phyloP scores from a whole-genome alignment of 176 grass and related monocot genomes.

The Dactylis glomerata region DNA sequence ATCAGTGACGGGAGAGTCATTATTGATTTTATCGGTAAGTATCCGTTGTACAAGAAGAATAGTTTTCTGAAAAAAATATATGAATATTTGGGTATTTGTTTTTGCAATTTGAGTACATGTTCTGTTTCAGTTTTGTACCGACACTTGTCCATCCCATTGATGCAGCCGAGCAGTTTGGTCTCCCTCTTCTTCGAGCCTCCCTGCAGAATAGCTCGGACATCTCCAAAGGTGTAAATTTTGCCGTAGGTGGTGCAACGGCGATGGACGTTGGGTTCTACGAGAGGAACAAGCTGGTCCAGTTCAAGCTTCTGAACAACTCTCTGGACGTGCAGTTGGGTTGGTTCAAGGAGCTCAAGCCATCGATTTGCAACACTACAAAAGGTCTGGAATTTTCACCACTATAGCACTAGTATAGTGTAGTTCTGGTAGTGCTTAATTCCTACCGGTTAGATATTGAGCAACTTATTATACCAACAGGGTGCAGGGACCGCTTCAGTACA shows the following conservation, averaged over 20 bases:
- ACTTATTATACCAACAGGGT: neutral
- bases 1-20: slow-evolving; percentile 32
- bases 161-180: slow-evolving; percentile 36
- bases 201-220: neutral
- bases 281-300: neutral
- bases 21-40: slow-evolving; percentile 48
- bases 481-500: neutral
- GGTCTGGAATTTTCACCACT: neutral
- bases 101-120: neutral
- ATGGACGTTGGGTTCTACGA: slow-evolving; percentile 36
- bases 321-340: slow-evolving; percentile 35
- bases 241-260: slow-evolving; percentile 38
- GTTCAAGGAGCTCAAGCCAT: slow-evolving; percentile 52
- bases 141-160: neutral
- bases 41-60: neutral
- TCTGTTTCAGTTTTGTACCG: neutral
- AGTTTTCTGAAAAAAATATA: neutral
- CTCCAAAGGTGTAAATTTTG: slow-evolving; percentile 48
- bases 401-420: neutral
- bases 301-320: slow-evolving; percentile 24
- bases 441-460: neutral
- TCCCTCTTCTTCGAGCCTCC: slow-evolving; percentile 42
- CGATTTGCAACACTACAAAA: slow-evolving; percentile 25
- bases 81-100: neutral
- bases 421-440: slow-evolving; percentile 6